A percentile compares a stretch with the other conserved stretches of the same genome.
These are phyloP conservation scores for Epichloe aotearoae DNA, from an alignment of 2,329 filamentous ascomycete genomes.

Conservation along the genomic window DNA sequence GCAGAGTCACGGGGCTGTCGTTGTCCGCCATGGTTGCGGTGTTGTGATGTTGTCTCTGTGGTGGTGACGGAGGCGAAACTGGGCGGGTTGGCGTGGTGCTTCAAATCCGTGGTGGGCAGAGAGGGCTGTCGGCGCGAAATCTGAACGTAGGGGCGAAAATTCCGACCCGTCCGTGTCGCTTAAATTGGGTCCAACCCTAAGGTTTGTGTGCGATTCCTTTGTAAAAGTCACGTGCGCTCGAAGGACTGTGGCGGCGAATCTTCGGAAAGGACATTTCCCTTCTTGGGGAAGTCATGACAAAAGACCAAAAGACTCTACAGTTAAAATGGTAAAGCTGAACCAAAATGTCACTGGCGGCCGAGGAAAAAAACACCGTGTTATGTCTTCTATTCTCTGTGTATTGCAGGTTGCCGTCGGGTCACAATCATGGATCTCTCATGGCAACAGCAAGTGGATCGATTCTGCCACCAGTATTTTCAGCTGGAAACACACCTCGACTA, in stretches of 20 bases:
- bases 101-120: conserved; percentile 17
- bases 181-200: conserved; percentile 36
- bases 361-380: background rate
- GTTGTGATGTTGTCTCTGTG: conserved; percentile 21
- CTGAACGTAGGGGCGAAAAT: conserved; percentile 20
- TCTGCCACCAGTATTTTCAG: conserved; percentile 70
- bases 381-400: background rate
- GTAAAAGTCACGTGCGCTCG: background rate
- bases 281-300: background rate
- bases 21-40: conserved; percentile 76
- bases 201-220: conserved; percentile 6
- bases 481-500: conserved; percentile 51
- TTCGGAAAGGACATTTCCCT: background rate
- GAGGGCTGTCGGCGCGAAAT: conserved; percentile 15
- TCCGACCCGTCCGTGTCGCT: conserved; percentile 24
- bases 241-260: background rate
- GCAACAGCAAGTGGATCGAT: conserved; percentile 26
- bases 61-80: conserved; percentile 19
- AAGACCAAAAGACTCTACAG: no score
- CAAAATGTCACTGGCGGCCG: background rate
- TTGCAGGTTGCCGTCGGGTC: background rate
- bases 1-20: conserved; percentile 65
- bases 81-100: conserved; percentile 14
- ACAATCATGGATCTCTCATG: conserved; percentile 1
- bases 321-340: background rate